These are phyloP conservation scores for Phaeosphaeriaceae sp. DNA, from an alignment of 2,329 filamentous ascomycete genomes.

Conservation along the genomic window DNA sequence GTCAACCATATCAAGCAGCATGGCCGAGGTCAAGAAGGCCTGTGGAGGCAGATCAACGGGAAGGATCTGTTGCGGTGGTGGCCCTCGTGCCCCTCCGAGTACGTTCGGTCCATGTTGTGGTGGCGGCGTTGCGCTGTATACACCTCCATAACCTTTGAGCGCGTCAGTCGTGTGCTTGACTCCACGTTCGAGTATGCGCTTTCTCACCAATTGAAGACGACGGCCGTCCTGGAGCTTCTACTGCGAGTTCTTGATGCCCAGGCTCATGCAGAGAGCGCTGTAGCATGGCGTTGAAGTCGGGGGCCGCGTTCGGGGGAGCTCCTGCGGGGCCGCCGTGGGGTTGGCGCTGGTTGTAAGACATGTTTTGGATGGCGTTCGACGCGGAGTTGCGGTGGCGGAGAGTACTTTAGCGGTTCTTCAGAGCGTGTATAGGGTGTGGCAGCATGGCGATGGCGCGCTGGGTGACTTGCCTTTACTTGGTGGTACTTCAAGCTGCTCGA, in stretches of 20 bases:
- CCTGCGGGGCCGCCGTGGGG: conserved; percentile 41
- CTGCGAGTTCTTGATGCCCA: conserved; percentile 27
- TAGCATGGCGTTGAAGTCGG: conserved; percentile 47
- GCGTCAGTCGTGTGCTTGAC: conserved; percentile 22
- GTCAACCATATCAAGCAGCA: conserved; percentile 94
- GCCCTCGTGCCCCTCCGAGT: conserved; percentile 37
- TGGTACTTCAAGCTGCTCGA: conserved; percentile 13
- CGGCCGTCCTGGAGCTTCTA: conserved; percentile 32
- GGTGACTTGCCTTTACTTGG: conserved; percentile 23
- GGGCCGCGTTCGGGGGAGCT: conserved; percentile 36
- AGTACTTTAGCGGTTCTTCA: conserved; percentile 28
- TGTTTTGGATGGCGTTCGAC: conserved; percentile 12
- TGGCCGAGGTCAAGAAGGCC: conserved; percentile 98
- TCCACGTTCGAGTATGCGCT: conserved; percentile 1
- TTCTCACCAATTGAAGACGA: conserved; percentile 35
- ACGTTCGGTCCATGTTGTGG: conserved; percentile 58
- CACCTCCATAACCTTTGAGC: conserved; percentile 41
- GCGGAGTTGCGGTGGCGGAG: conserved; percentile 3
- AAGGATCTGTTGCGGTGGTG: conserved; percentile 33
- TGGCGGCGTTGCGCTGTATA: conserved; percentile 49
- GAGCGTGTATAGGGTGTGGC: conserved; percentile 21
- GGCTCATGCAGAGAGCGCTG: conserved; percentile 45
- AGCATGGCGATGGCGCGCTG: conserved; percentile 39
- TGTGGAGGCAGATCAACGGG: conserved; percentile 73
- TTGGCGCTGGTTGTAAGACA: conserved; percentile 38